phyloP scores from a whole-genome alignment of 352 stramenopile species.

The Pythium aristosporum region DNA sequence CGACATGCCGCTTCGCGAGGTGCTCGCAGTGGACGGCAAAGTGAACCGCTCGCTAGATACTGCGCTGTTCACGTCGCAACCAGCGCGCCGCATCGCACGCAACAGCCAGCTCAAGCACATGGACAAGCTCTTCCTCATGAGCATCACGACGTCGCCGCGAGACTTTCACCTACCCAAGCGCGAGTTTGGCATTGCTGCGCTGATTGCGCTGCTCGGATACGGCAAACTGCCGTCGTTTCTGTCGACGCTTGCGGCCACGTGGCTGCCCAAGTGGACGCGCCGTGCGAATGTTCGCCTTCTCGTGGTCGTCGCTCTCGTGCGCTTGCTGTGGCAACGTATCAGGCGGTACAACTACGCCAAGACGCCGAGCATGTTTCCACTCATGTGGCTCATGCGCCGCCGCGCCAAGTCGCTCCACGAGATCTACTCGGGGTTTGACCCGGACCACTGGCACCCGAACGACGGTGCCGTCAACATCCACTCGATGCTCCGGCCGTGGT shows the following conservation, averaged over 20 bases:
- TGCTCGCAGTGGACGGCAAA: constrained; percentile 34
- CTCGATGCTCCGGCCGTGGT: constrained; percentile 67
- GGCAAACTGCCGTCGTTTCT: constrained; percentile 10
- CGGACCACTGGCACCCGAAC: constrained; percentile 67
- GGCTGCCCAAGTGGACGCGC: constrained; percentile 8
- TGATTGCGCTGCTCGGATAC: constrained; percentile 4
- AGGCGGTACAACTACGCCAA: constrained; percentile 38
- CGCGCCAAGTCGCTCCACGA: constrained; percentile 44
- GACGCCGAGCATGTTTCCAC: constrained; percentile 52
- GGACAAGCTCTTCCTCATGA: constrained; percentile 67
- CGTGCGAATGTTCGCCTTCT: background rate
- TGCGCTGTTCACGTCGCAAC: constrained; percentile 43
- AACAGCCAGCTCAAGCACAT: constrained; percentile 62
- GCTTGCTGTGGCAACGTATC: constrained; percentile 17
- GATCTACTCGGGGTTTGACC: constrained; percentile 65
- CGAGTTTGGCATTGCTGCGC: constrained; percentile 9
- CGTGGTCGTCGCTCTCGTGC: background rate
- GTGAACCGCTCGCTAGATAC: constrained; percentile 44
- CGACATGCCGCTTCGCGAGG: constrained; percentile 34
- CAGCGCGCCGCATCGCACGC: constrained; percentile 42
- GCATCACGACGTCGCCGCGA: constrained; percentile 65
- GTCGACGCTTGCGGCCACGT: background rate
- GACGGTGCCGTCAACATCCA: constrained; percentile 77
- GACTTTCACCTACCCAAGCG: constrained; percentile 18
- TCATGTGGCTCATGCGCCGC: constrained; percentile 66